Evolutionary conservation across 1,139 yeast genomes (phyloP).

Genomic region (Yamadazyma diospyri): DNA sequence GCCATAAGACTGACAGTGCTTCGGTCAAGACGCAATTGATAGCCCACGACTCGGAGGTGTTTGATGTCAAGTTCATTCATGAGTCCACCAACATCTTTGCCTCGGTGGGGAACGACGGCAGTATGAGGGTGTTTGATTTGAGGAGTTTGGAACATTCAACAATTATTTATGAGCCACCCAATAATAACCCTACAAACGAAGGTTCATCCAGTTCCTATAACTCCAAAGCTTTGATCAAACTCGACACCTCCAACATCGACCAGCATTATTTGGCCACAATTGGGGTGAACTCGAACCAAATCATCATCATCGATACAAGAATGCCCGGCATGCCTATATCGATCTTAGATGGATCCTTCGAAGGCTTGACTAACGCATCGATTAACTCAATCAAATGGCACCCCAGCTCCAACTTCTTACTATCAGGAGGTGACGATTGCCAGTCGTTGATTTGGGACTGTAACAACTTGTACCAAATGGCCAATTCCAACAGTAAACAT

Average conservation of each 20-base stretch:
- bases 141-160: constrained; percentile 91
- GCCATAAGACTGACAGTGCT: constrained; percentile 48
- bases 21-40: constrained; percentile 87
- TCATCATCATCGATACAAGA: constrained; percentile 77
- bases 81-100: constrained; percentile 79
- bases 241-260: constrained; percentile 78
- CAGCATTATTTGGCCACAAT: constrained; percentile 78
- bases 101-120: constrained; percentile 94
- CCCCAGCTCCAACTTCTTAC: constrained; percentile 63
- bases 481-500: too few relatives aligned
- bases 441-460: constrained; percentile 88
- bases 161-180: constrained; percentile 71
- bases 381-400: constrained; percentile 84
- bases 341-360: constrained; percentile 63
- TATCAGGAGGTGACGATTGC: constrained; percentile 88
- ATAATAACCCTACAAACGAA: constrained; percentile 23
- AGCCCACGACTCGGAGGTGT: constrained; percentile 95
- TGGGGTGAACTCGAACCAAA: constrained; percentile 64
- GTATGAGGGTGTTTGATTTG: constrained; percentile 87
- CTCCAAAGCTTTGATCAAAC: constrained; percentile 64
- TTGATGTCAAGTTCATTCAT: constrained; percentile 82
- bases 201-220: constrained; percentile 17
- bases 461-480: constrained; percentile 21
- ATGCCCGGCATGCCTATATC: constrained; percentile 82
- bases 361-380: constrained; percentile 43